Evolutionary conservation across 2,329 filamentous ascomycete species (phyloP), one percentile per base, ranked within the genome.

Genomic region (Venturia nashicola): DNA sequence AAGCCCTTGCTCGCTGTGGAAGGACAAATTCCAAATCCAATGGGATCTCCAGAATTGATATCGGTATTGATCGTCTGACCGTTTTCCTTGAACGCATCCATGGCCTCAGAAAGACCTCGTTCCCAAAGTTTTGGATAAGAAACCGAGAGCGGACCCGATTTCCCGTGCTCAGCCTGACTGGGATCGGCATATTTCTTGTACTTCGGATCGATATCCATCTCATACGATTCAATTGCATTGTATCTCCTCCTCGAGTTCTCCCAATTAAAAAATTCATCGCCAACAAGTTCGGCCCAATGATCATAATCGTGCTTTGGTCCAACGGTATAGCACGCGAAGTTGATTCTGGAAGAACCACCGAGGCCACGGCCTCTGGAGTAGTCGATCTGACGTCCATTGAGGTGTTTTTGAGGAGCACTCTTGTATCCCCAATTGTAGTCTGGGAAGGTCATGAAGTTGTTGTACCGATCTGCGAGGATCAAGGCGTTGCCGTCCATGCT

Each of bases 271-370:
- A 73, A 70, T 3, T 83, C 77, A 67, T 88, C 85, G 0, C 73
- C 82, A 0, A 83, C 80, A 1, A 80, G 66, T 0, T 76, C 72
- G 0, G 83, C 83, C 83, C 85, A 87, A 62, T 82, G 77, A 32
- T 88, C 78, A 65, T 84, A 87, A 67, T 88, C 86, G 62, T 83
- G 82, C 1, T 76, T 74, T 1, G 83, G 78, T 3, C 86, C 86
- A 36, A 81, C 67, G 3, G 77, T 64, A 34, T 64, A 64, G 55
- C 36, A 64, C 20, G 46, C 46, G 34, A 60, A 64, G 65, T 80
- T 79, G 44, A 80, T 71, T 0, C 74, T 72, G 1, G 72, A 77
- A 12, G 75, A 77, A 16, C 79, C 79, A 4, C 79, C 79, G 1
- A 82, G 70, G 0, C 78, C 75, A 61, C 76, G 77, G 42, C 78